phyloP scores from a whole-genome alignment of 2,329 filamentous ascomycete genomes.

The Xylariaceae sp. region DNA sequence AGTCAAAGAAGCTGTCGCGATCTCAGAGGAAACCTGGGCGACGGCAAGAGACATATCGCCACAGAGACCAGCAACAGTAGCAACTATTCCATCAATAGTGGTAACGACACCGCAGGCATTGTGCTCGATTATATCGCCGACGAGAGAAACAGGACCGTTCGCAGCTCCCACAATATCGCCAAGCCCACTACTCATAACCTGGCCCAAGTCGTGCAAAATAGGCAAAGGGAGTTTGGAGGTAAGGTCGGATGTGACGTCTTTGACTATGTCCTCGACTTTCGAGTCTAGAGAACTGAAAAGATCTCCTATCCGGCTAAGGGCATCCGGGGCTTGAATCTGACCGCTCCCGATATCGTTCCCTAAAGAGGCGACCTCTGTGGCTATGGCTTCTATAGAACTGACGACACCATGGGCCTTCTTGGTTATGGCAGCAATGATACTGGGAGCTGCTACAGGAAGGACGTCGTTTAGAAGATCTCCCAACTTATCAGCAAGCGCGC shows the following conservation, averaged over 20 bases:
- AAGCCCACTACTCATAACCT: conserved; percentile 20
- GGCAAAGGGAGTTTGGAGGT: conserved; percentile 14
- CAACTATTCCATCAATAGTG: conserved; percentile 23
- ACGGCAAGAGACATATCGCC: conserved; percentile 22
- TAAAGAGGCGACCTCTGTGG: conserved; percentile 25
- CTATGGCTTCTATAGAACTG: conserved; percentile 20
- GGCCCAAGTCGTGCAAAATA: conserved; percentile 17
- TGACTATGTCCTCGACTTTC: conserved; percentile 19
- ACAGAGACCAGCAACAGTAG: conserved; percentile 26
- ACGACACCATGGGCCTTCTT: conserved; percentile 19
- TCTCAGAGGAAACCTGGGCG: conserved; percentile 15
- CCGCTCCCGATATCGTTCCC: conserved; percentile 17
- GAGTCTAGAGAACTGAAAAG: conserved; percentile 23
- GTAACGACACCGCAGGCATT: conserved; percentile 25
- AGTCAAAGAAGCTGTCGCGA: conserved; percentile 7
- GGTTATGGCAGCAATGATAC: conserved; percentile 21
- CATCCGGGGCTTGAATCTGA: conserved; percentile 19
- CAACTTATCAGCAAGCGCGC: conserved; percentile 16
- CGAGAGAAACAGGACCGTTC: conserved; percentile 20
- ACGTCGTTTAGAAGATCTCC: conserved; percentile 17
- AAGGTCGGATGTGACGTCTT: conserved; percentile 16
- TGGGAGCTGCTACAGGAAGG: conserved; percentile 16
- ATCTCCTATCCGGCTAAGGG: conserved; percentile 18
- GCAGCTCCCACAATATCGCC: conserved; percentile 20
- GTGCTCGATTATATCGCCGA: conserved; percentile 22